Evolutionary conservation across 108 stramenopile species (phyloP), one percentile per base, ranked within the genome.

Genomic region (Nannochloropsis salina): DNA sequence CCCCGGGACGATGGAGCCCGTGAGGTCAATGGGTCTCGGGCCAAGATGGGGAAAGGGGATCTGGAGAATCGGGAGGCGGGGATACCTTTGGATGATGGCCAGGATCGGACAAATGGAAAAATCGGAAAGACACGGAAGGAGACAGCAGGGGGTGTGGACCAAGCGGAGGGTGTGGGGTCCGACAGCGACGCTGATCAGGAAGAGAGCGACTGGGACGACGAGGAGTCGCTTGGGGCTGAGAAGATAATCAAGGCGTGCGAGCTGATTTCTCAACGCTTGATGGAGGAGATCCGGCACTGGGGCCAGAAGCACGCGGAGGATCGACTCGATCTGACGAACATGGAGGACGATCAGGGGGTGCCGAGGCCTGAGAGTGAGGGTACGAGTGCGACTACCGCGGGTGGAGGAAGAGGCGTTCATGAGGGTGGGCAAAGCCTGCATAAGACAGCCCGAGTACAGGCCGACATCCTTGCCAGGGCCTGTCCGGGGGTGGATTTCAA

Each of bases 401-500:
- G 61, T n/a, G n/a, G 2, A 15, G n/a, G 61, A 15, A 74, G 61
- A 4, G n/a, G 61, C 61, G 31, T 31, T 1, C 31, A 31, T 31
- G 20, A 74, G n/a, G 61, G 61, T 6, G 8, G 61, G 3, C 61
- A 74, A 3, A n/a, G 20, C 61, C n/a, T n/a, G 20, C 61, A 74
- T 2, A 74, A 74, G 2, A 74, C 61, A 4, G 61, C 15, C 20
- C 61, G 61, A n/a, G 8, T 74, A 15, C 61, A 74, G 20, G 61
- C 61, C 61, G 61, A 74, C n/a, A 74, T 74, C 20, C 61, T 74
- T n/a, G 61, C 61, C 61, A 74, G 20, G 61, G 61, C 61, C 4
- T 74, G 61, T n/a, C 61, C 61, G n/a, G 61, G 61, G 61, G 61
- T 74, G 2, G 61, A 74, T 82, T 83, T 87, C 31, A 87, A 87